Percentiles rank a stretch among this genome's conserved stretches.
Evolutionary conservation across 2,329 filamentous ascomycete species (phyloP).

Genomic region (Colletotrichum viniferum): DNA sequence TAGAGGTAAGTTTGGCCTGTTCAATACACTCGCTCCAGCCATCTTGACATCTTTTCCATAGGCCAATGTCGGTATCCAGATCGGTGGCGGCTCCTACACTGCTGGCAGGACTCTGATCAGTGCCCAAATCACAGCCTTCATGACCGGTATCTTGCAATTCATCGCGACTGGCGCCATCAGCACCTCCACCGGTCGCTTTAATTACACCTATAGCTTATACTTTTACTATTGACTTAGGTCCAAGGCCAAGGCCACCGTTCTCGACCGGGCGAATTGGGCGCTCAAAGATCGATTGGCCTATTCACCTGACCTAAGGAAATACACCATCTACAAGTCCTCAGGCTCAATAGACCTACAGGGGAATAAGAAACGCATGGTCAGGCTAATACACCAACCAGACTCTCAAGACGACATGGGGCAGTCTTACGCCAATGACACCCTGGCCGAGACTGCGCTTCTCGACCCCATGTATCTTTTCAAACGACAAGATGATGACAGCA

Average conservation of each 20-base stretch:
- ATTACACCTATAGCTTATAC: not conserved
- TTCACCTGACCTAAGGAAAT: not conserved
- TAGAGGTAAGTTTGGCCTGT: not conserved
- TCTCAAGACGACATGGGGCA: not conserved
- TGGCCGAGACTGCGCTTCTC: not conserved
- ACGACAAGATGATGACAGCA: not conserved
- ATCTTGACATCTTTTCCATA: not conserved
- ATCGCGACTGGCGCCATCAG: not conserved
- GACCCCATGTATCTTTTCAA: not conserved
- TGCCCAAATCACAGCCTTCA: not conserved
- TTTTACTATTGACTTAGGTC: not conserved
- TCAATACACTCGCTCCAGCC: not conserved
- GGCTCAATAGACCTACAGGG: not conserved
- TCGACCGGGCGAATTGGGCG: slow-evolving; percentile 4
- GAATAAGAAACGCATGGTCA: not conserved
- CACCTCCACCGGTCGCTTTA: not conserved
- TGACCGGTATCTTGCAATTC: not conserved
- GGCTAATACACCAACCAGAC: not conserved
- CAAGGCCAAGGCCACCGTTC: not conserved
- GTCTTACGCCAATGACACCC: not conserved
- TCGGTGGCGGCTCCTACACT: not conserved
- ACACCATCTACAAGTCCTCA: not conserved
- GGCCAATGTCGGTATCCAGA: slow-evolving; percentile 5
- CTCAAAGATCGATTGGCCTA: not conserved
- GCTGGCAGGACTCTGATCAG: not conserved